Conservation (phyloP, 2,329 filamentous ascomycete species). For the Tolypocladium sp. region DNA sequence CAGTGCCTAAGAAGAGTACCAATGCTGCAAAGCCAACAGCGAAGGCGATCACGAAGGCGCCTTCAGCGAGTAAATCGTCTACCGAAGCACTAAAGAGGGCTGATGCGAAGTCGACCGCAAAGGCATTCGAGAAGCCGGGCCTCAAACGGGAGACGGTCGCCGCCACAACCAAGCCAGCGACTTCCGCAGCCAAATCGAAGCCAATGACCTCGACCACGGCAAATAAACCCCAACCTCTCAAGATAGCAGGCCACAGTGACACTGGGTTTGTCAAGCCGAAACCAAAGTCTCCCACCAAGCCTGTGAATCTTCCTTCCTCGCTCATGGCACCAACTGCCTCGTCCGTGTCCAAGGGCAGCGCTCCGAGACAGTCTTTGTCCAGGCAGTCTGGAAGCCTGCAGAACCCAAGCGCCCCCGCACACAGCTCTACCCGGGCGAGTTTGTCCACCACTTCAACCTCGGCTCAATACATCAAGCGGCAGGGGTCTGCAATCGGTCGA, state of each 20-base stretch:
- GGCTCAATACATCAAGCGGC: slow-evolving; percentile 29
- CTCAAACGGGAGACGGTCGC: slow-evolving; percentile 24
- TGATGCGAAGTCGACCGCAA: slow-evolving; percentile 19
- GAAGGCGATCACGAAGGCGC: slow-evolving; percentile 9
- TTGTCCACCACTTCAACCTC: not conserved
- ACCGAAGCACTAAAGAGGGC: slow-evolving; percentile 12
- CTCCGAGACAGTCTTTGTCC: slow-evolving; percentile 13
- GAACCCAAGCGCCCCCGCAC: slow-evolving; percentile 23
- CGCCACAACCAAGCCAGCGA: slow-evolving; percentile 16
- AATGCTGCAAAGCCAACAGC: slow-evolving; percentile 11
- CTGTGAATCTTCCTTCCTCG: slow-evolving; percentile 56
- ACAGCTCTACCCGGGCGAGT: slow-evolving; percentile 20
- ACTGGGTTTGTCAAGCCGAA: slow-evolving; percentile 48
- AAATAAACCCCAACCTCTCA: slow-evolving; percentile 35
- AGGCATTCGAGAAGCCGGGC: slow-evolving; percentile 12
- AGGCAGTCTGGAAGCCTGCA: slow-evolving; percentile 24
- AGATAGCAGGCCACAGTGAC: slow-evolving; percentile 26
- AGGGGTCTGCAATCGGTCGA: slow-evolving; percentile 34
- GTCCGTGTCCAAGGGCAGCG: slow-evolving; percentile 50
- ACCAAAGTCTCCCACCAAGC: slow-evolving; percentile 59
- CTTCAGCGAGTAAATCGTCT: not conserved
- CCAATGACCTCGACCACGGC: slow-evolving; percentile 19
- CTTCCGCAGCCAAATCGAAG: slow-evolving; percentile 16
- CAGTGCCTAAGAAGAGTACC: not conserved
- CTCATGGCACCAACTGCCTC: slow-evolving; percentile 62